Conservation (phyloP, 192 early-diverging fungal species). For the Coemansia guatemalensis region DNA sequence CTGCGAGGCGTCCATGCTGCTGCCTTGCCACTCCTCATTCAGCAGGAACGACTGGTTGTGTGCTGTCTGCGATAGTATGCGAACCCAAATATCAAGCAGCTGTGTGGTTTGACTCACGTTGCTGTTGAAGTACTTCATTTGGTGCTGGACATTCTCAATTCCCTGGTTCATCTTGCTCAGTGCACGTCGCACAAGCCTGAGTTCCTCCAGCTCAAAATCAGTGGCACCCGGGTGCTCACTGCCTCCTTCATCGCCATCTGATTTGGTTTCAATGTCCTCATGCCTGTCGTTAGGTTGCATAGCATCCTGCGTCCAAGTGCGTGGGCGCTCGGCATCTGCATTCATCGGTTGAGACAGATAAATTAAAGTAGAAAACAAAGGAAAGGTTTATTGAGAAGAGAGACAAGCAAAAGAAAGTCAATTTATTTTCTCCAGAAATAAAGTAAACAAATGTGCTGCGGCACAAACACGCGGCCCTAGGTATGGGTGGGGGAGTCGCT, state of each 20-base stretch:
- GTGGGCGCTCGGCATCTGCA: background rate
- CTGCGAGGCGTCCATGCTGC: conserved; percentile 36
- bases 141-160: conserved; percentile 43
- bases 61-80: conserved; percentile 56
- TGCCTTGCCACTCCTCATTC: conserved; percentile 55
- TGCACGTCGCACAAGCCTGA: conserved; percentile 41
- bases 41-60: conserved; percentile 55
- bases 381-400: conserved; percentile 1
- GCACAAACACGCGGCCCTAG: too few species aligned
- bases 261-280: too few species aligned
- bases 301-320: background rate
- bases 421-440: too few species aligned
- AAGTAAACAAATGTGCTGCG: background rate
- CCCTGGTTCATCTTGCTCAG: conserved; percentile 51
- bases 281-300: background rate
- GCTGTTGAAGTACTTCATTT: conserved; percentile 56
- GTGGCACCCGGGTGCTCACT: background rate
- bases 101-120: conserved; percentile 58
- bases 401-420: conserved; percentile 4
- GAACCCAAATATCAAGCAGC: conserved; percentile 57
- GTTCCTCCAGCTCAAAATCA: conserved; percentile 43
- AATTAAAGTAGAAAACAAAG: conserved; percentile 5
- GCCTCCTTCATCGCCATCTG: too few species aligned
- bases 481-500: too few species aligned
- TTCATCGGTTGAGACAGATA: background rate